Evolutionary conservation across 495 filamentous ascomycete species (phyloP), one percentile per base, ranked within the genome.

Genomic region (Hypomontagnella monticulosa): DNA sequence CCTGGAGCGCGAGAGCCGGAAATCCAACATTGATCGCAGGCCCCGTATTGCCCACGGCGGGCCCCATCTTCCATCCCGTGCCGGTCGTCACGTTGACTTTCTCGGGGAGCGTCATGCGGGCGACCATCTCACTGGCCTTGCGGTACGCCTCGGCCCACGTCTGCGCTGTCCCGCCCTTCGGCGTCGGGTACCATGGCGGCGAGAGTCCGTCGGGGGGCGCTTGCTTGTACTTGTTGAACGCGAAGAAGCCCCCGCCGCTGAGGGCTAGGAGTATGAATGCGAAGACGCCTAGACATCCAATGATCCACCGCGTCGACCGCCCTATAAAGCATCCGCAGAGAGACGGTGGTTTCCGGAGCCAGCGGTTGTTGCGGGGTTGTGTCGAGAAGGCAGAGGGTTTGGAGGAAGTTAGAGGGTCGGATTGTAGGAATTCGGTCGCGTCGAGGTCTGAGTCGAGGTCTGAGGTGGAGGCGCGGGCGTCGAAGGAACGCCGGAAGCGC

Each of bases 41-140:
- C 0, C 84, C 91, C 5, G 93, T 97, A 74, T 96, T 97, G 14
- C 94, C 95, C 4, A 98, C 93, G 55, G 93, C 95, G 46, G 93
- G 81, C 0, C 89, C 92, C 89, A 94, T 94, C 73, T 84, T 79
- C 94, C 93, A 97, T 6, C 95, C 94, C 0, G 87, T 93, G 0
- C 94, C 94, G 0, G 93, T 97, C 0, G 95, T 97, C 65, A 97
- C 82, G 74, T 97, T 97, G 54, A 99, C 91, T 74, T 97, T 99
- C 72, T 97, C 94, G 23, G 89, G 80, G 36, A 99, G 76, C 8
- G 86, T 92, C 94, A 99, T 97, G 72, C 84, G 82, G 51, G 78
- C 73, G 0, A 97, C 95, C 78, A 99, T 74, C 57, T 80, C 82
- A 41, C 88, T 85, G 0, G 95, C 95, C 73, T 96, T 96, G 20